Evolutionary conservation across 257 asterid genomes (phyloP), one percentile per base, ranked within the genome.

Genomic region (Dorcoceras hygrometricum): DNA sequence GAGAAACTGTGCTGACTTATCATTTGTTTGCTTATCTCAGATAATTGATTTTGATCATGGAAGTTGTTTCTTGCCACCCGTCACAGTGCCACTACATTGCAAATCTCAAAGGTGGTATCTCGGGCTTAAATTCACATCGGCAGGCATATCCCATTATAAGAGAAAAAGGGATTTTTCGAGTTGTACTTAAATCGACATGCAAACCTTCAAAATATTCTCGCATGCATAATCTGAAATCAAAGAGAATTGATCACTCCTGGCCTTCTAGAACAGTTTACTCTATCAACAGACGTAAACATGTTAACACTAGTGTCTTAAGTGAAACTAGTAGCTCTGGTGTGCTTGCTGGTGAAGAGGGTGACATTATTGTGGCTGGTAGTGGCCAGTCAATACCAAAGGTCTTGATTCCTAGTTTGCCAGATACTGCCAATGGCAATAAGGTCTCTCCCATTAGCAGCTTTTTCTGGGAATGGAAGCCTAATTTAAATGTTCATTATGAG

Each of bases 381-480:
- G 73, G 81, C 51, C 73, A 68, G 63, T 69, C 90, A 6, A 72
- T 73, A 56, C 89, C 87, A 8, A 90, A 85, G 80, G 88, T 90
- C 67, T 72, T 78, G 24, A 79, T 93, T 81, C 99, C 99, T 55
- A 69, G 91, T 68, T 75, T 90, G 68, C 99, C 96, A 0, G 83
- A 79, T 64, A 89, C 78, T 68, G 70, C 76, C 16, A 76, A 71
- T 61, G 88, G 86, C 0, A 86, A 87, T 20, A 48, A 56, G 65
- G 85, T 70, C 58, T 89, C 97, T 81, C 63, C 70, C 4, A 76
- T 90, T 39, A 77, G 72, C 70, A 79, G 95, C 80, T 62, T 85
- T 78, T 79, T 66, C 68, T 90, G 97, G 97, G 95, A 93, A 75
- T 90, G 95, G 95, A 86, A 78, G 77, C 96, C 96, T 3, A 87